Conservation (phyloP, 371 early-diverging fungal genomes). For the Mortierella sp. region DNA sequence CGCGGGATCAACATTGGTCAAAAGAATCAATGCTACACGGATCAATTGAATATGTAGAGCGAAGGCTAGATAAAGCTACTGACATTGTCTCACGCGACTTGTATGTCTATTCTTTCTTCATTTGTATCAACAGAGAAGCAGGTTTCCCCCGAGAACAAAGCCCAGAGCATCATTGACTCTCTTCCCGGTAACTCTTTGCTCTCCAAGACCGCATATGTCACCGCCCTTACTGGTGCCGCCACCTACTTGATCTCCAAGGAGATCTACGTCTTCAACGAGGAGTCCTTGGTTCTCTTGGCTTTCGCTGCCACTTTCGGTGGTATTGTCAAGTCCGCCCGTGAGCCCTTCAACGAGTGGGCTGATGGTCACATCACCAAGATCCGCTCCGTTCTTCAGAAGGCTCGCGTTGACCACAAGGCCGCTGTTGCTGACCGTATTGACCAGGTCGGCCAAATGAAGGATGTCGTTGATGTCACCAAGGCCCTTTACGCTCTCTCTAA, state of each 20-base stretch:
- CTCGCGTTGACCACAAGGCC: conserved; percentile 93
- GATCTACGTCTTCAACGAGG: conserved; percentile 95
- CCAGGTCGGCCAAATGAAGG: conserved; percentile 92
- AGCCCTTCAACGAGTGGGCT: conserved; percentile 92
- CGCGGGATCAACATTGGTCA: background rate
- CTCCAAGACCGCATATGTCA: conserved; percentile 92
- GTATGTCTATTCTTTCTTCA: background rate
- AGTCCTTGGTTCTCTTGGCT: conserved; percentile 86
- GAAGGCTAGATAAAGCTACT: background rate
- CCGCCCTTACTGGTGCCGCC: conserved; percentile 85
- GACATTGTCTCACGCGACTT: conserved; percentile 1
- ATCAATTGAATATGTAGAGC: background rate
- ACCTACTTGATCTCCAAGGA: conserved; percentile 95
- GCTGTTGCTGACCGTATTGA: conserved; percentile 91
- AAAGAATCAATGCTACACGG: background rate
- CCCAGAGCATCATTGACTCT: conserved; percentile 88
- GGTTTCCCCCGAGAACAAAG: conserved; percentile 68
- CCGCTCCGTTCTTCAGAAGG: conserved; percentile 83
- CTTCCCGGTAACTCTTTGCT: conserved; percentile 92
- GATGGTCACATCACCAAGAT: conserved; percentile 85
- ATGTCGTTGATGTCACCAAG: conserved; percentile 94
- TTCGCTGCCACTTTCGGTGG: conserved; percentile 74
- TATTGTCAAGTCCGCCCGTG: conserved; percentile 84
- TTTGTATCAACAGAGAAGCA: conserved; percentile 51
- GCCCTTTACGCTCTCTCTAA: conserved; percentile 93